phyloP scores from a whole-genome alignment of 371 early-diverging fungal species.

The Mortierella sp. region DNA sequence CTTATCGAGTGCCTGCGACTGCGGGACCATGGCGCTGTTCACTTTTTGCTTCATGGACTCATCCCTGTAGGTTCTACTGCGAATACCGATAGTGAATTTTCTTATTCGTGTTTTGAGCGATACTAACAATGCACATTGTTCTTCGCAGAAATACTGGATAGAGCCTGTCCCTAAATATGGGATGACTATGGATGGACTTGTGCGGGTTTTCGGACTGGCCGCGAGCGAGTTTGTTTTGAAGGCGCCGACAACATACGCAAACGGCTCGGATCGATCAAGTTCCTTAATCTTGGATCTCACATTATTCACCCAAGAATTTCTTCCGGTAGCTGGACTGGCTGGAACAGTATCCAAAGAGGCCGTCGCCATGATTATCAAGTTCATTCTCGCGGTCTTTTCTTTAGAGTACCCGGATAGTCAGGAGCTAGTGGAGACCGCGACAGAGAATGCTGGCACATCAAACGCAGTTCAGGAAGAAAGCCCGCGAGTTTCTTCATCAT shows the following conservation, averaged over 20 bases:
- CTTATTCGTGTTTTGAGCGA: background rate
- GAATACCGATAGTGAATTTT: background rate
- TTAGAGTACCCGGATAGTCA: slow-evolving; percentile 27
- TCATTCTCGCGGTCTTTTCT: slow-evolving; percentile 27
- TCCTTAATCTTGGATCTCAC: slow-evolving; percentile 27
- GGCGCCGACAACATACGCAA: slow-evolving; percentile 13
- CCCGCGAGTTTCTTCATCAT: slow-evolving; percentile 20
- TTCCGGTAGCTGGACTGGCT: slow-evolving; percentile 32
- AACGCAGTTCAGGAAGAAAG: slow-evolving; percentile 14
- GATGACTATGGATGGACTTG: slow-evolving; percentile 27
- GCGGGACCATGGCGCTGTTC: slow-evolving; percentile 13
- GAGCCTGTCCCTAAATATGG: slow-evolving; percentile 33
- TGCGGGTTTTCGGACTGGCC: slow-evolving; percentile 21
- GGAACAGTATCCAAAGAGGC: slow-evolving; percentile 23
- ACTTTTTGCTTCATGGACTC: slow-evolving; percentile 31
- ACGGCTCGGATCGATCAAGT: slow-evolving; percentile 20
- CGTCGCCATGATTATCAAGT: slow-evolving; percentile 14
- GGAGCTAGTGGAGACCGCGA: background rate
- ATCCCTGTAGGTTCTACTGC: slow-evolving; percentile 30
- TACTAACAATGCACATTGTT: background rate
- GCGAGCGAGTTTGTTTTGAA: slow-evolving; percentile 28
- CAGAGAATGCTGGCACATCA: background rate
- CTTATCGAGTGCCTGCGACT: slow-evolving; percentile 35
- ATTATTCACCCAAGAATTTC: slow-evolving; percentile 16
- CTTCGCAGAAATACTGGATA: slow-evolving; percentile 34